phyloP scores from a whole-genome alignment of 2,329 filamentous ascomycete genomes.

The Penicillium sp. region DNA sequence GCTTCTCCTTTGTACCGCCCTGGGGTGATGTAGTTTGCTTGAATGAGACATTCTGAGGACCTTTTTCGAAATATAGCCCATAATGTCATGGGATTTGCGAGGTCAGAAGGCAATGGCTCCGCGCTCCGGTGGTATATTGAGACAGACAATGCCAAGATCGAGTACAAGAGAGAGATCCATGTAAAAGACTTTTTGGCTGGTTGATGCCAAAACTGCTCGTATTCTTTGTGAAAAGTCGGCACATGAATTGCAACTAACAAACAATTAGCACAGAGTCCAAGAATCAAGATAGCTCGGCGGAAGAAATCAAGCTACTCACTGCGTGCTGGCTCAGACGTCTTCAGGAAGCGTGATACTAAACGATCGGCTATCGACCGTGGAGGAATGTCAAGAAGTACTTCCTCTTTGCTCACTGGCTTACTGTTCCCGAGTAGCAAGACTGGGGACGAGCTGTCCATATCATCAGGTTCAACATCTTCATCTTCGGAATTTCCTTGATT shows the following conservation, averaged over 20 bases:
- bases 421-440: slow-evolving; percentile 31
- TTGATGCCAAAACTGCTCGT: slow-evolving; percentile 33
- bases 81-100: slow-evolving; percentile 16
- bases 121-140: slow-evolving; percentile 26
- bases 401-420: slow-evolving; percentile 29
- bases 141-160: slow-evolving; percentile 29
- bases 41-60: slow-evolving; percentile 34
- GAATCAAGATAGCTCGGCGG: not conserved
- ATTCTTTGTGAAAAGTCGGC: slow-evolving; percentile 36
- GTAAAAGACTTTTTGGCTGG: slow-evolving; percentile 29
- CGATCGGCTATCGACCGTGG: slow-evolving; percentile 33
- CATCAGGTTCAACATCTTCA: slow-evolving; percentile 23
- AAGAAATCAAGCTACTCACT: slow-evolving; percentile 18
- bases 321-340: slow-evolving; percentile 33
- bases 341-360: slow-evolving; percentile 36
- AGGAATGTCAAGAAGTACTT: slow-evolving; percentile 35
- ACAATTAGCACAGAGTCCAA: not conserved
- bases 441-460: slow-evolving; percentile 23
- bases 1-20: slow-evolving; percentile 36
- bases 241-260: slow-evolving; percentile 31
- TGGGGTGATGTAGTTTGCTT: slow-evolving; percentile 35
- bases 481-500: slow-evolving; percentile 25
- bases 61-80: slow-evolving; percentile 53
- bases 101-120: slow-evolving; percentile 23
- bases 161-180: slow-evolving; percentile 35